Evolutionary conservation across 345 rosid species (phyloP), one percentile per base, ranked within the genome.

Genomic region (Moricandia arvensis): DNA sequence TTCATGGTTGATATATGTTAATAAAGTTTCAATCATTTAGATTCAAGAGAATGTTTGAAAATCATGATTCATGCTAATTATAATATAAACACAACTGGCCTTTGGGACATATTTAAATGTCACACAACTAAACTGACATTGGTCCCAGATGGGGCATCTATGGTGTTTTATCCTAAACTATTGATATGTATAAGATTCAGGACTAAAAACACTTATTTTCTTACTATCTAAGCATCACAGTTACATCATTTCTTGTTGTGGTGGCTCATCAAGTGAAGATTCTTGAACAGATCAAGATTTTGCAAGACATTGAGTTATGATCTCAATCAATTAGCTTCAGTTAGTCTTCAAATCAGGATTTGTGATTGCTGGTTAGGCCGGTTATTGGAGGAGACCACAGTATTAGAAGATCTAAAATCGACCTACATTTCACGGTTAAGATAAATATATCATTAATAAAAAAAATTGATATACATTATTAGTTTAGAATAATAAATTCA

Each of bases 71-170:
- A 66, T 74, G 34, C 34, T 34, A 57, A 13, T 17, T 13, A 66
- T 58, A 17, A 8, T 41, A 17, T 18, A 18, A 64, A 15, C 27
- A 41, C 58, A 7, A n/a, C 21, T 73, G 63, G 55, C 77, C 9
- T 31, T 15, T 21, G 11, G 5, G 24, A 51, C 57, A 3, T 49
- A 49, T 51, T 51, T 24, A 8, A 51, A 53, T 68, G 61, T 24
- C 53, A 59, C 53, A 24, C 30, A 59, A 49, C 38, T 47, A 34
- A 8, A 9, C 1, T 13, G 59, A 11, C 26, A 2, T 34, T 72
- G 37, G 45, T 55, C 76, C 69, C 76, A 62, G 35, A 62, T 64
- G 31, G 17, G 17, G 71, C 45, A 55, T 59, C 37, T 45, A 45
- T 59, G 12, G 27, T 65, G 59, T 65, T 57, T 43, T 29, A 16